Evolutionary conservation across 257 asterid species (phyloP), one percentile per base, ranked within the genome.

Genomic region (Fraxinus pennsylvanica): DNA sequence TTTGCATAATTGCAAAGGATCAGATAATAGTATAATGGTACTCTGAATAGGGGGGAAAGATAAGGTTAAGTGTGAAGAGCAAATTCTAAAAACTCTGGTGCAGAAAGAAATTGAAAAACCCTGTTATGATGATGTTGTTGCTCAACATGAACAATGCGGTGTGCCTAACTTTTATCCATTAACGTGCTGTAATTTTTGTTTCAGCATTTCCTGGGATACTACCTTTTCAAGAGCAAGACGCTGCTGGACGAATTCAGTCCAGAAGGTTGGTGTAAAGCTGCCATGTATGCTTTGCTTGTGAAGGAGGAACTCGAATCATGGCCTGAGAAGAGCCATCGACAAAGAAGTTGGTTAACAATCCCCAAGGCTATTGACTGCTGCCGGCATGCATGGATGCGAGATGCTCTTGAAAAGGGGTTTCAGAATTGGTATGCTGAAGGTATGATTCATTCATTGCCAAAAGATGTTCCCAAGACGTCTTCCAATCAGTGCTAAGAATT

Each of bases 351-450:
- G 98, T 73, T 89, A 76, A 81, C 90, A 29, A 87, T 92, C 71
- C 86, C 96, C 0, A 85, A 94, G 67, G 97, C 97, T 35, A 71
- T 83, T 13, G 86, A 80, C 38, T 82, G 94, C 80, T 94, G 98
- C 84, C 80, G 98, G 76, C 96, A 94, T 75, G 81, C 78, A 9
- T 94, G 98, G 98, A 94, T 94, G 98, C 76, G 94, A 52, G 91
- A 89, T 85, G 96, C 96, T 14, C 89, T 94, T 3, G 93, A 92
- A 68, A 78, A 91, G 59, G 96, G 98, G 13, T 94, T 94, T 77
- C 73, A 86, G 0, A 86, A 90, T 82, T 94, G 98, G 98, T 83
- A 71, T 43, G 89, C 82, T 8, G 89, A 78, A 65, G 96, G 96
- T 68, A 87, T 92, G 96, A 70, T 78, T 75, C 80, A 74, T 74